A percentile compares a stretch with the other conserved stretches of the same genome.
Conservation (phyloP, 495 filamentous ascomycete genomes). For the Oleoguttula mirabilis region DNA sequence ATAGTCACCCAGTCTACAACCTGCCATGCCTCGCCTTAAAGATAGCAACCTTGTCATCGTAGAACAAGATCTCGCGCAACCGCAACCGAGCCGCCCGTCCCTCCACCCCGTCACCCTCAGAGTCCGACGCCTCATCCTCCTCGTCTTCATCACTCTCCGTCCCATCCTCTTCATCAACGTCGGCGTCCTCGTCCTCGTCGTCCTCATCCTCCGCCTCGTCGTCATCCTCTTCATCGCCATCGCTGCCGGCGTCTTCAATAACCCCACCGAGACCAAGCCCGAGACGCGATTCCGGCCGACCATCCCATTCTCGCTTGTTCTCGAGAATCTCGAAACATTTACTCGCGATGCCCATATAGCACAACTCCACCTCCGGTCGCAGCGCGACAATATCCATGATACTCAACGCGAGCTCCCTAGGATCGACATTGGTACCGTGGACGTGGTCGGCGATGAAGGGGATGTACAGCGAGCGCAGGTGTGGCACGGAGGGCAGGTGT, state of each 20-base stretch:
- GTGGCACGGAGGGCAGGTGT: conserved; percentile 59
- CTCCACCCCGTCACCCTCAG: conserved; percentile 33
- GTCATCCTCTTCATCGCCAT: conserved; percentile 34
- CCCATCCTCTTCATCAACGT: conserved; percentile 39
- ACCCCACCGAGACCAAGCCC: conserved; percentile 17
- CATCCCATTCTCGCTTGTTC: conserved; percentile 29
- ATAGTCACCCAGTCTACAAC: conserved; percentile 35
- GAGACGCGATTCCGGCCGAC: conserved; percentile 22
- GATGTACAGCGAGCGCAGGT: conserved; percentile 69
- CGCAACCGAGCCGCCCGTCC: conserved; percentile 34
- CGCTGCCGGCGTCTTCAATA: conserved; percentile 30
- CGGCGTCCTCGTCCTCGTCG: conserved; percentile 34
- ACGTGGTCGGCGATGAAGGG: conserved; percentile 56
- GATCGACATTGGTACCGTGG: conserved; percentile 39
- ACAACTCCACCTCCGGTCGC: conserved; percentile 71
- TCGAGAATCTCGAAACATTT: conserved; percentile 92
- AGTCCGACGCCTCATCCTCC: conserved; percentile 24
- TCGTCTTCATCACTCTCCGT: conserved; percentile 35
- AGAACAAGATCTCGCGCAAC: conserved; percentile 76
- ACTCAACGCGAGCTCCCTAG: conserved; percentile 68
- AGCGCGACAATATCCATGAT: conserved; percentile 77
- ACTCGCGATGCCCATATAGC: conserved; percentile 64
- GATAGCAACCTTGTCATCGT: conserved; percentile 77
- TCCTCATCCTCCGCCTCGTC: conserved; percentile 34
- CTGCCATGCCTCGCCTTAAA: conserved; percentile 68